phyloP scores from a whole-genome alignment of 306 rosid species.

The Fragaria ananassa region DNA sequence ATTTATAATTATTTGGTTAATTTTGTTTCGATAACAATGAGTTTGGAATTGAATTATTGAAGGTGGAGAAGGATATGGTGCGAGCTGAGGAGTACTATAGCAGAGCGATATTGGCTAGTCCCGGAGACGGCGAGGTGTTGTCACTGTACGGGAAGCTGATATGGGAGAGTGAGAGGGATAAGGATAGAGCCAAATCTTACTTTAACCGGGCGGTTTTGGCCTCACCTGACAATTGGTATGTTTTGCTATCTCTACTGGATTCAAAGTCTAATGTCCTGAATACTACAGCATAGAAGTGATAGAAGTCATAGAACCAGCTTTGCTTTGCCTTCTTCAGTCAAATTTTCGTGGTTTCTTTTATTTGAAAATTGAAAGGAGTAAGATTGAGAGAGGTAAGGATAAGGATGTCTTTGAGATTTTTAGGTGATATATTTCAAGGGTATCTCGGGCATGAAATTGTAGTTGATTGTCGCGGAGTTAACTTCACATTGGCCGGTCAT shows the following conservation, averaged over 20 bases:
- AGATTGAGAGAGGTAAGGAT: too few species aligned
- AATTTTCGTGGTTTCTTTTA: background rate
- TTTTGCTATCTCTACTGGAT: background rate
- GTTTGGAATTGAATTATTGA: background rate
- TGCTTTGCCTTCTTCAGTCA: background rate
- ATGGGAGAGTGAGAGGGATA: conserved; percentile 73
- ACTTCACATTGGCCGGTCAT: background rate
- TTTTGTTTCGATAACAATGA: too few species aligned
- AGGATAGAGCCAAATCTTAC: conserved; percentile 57
- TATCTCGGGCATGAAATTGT: background rate
- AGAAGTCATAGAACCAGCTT: background rate
- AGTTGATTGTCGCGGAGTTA: too few species aligned
- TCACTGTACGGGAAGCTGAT: conserved; percentile 63
- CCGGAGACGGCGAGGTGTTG: conserved; percentile 75
- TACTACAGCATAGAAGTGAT: too few species aligned
- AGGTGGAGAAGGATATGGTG: conserved; percentile 57
- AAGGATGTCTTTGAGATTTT: background rate
- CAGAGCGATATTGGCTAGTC: conserved; percentile 69
- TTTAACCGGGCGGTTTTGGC: conserved; percentile 61
- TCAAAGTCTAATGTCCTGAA: background rate
- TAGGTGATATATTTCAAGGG: background rate
- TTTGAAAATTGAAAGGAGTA: too few species aligned
- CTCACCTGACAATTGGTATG: conserved; percentile 66
- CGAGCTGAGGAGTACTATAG: conserved; percentile 74
- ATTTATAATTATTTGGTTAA: background rate